These are phyloP conservation scores for Ogataea chonburiensis DNA, from an alignment of 805 yeast species.

Conservation along the genomic window DNA sequence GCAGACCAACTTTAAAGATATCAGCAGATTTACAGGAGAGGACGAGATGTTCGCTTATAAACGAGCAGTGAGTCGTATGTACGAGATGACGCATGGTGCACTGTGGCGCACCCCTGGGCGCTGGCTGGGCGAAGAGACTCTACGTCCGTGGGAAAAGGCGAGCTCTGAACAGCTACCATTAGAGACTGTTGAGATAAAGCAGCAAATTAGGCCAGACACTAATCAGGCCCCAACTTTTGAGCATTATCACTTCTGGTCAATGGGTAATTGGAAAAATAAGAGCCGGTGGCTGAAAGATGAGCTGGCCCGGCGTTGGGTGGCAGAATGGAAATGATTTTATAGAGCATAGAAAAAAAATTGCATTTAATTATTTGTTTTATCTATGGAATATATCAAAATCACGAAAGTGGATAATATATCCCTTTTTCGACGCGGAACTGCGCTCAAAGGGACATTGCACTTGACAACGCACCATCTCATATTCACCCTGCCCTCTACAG, in stretches of 20 bases:
- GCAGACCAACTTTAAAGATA: slow-evolving; percentile 43
- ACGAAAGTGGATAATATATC: slow-evolving; percentile 47
- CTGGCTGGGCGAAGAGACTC: slow-evolving; percentile 52
- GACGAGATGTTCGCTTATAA: slow-evolving; percentile 74
- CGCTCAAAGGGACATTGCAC: slow-evolving; percentile 59
- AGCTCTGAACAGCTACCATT: too few relatives aligned
- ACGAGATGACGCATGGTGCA: slow-evolving; percentile 35
- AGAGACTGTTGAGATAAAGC: too few relatives aligned
- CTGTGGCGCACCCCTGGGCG: slow-evolving; percentile 48
- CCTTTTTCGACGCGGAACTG: slow-evolving; percentile 56
- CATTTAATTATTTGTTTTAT: not conserved
- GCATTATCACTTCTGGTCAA: slow-evolving; percentile 62
- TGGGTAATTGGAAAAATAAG: slow-evolving; percentile 57
- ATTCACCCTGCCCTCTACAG: slow-evolving; percentile 41
- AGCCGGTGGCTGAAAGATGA: slow-evolving; percentile 50
- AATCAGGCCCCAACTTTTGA: slow-evolving; percentile 44
- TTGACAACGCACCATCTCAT: slow-evolving; percentile 76
- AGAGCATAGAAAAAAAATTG: slow-evolving; percentile 1
- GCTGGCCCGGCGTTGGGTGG: slow-evolving; percentile 56
- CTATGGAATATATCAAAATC: slow-evolving; percentile 58
- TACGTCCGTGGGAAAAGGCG: slow-evolving; percentile 68
- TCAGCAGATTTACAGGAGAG: slow-evolving; percentile 67
- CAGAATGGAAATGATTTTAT: slow-evolving; percentile 8
- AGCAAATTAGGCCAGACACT: too few relatives aligned
- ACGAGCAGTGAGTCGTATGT: slow-evolving; percentile 65